Evolutionary conservation across 2,329 filamentous ascomycete species (phyloP).

Genomic region (Pleochaeta shiraiana): DNA sequence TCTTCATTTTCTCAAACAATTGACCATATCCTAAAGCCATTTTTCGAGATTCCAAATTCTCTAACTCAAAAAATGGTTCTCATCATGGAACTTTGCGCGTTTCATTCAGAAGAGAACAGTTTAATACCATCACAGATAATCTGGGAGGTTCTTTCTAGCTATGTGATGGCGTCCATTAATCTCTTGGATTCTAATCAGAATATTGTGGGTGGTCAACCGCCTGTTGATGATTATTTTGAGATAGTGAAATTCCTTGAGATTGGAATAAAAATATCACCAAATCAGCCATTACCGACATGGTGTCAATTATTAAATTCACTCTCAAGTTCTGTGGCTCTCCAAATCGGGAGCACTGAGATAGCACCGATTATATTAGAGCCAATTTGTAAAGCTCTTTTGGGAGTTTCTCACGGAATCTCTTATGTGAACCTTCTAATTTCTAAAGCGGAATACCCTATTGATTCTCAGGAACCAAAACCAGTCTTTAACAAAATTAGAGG

Average conservation of each 20-base stretch:
- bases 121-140: slow-evolving; percentile 14
- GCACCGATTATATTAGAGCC: slow-evolving; percentile 49
- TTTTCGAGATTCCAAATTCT: slow-evolving; percentile 25
- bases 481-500: slow-evolving; percentile 47
- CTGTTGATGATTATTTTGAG: slow-evolving; percentile 49
- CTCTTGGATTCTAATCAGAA: slow-evolving; percentile 8
- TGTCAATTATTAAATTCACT: slow-evolving; percentile 33
- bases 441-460: slow-evolving; percentile 31
- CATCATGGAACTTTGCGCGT: slow-evolving; percentile 14
- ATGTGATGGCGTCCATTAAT: slow-evolving; percentile 11
- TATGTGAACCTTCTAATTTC: slow-evolving; percentile 15
- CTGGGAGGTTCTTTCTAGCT: slow-evolving; percentile 16
- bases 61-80: slow-evolving; percentile 20
- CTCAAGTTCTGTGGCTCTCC: slow-evolving; percentile 31
- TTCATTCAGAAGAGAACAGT: slow-evolving; percentile 10
- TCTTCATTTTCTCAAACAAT: slow-evolving; percentile 19
- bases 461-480: slow-evolving; percentile 40
- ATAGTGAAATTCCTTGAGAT: slow-evolving; percentile 43
- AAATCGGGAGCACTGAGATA: slow-evolving; percentile 45
- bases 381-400: slow-evolving; percentile 32
- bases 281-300: slow-evolving; percentile 20
- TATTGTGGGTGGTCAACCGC: slow-evolving; percentile 23
- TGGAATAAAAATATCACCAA: slow-evolving; percentile 26
- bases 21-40: slow-evolving; percentile 31
- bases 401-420: slow-evolving; percentile 15